A percentile compares a stretch with the other conserved stretches of the same genome.
Conservation (phyloP, 768 basidiomycete species). For the Gyrodon lividus region DNA sequence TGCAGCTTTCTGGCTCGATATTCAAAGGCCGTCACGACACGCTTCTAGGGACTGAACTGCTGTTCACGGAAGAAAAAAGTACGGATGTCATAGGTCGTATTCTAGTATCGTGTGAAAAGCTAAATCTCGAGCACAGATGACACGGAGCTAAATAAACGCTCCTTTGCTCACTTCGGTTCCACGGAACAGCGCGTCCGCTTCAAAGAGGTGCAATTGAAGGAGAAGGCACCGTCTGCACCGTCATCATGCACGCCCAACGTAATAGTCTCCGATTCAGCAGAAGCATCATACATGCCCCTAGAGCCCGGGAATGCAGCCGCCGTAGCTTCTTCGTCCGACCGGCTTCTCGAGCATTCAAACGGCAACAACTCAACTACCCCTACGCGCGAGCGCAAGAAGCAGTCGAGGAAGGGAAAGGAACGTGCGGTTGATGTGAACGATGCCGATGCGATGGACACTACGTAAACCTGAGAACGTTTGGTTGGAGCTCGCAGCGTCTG, state of each 20-base stretch:
- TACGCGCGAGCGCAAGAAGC: slow-evolving; percentile 15
- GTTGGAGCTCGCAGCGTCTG: background rate
- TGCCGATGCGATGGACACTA: slow-evolving; percentile 19
- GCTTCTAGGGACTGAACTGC: slow-evolving; percentile 71
- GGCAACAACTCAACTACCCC: background rate
- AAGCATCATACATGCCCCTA: slow-evolving; percentile 18
- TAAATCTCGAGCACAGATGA: slow-evolving; percentile 33
- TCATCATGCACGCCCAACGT: background rate
- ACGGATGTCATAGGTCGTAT: background rate
- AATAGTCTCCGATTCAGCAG: slow-evolving; percentile 4
- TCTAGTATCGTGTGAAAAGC: background rate
- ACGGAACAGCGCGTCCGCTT: slow-evolving; percentile 73
- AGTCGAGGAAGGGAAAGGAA: slow-evolving; percentile 27
- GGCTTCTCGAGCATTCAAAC: slow-evolving; percentile 1
- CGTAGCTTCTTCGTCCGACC: background rate
- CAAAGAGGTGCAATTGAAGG: slow-evolving; percentile 60
- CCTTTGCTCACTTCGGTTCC: slow-evolving; percentile 54
- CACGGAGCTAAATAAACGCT: slow-evolving; percentile 47
- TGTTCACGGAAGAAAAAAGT: slow-evolving; percentile 74
- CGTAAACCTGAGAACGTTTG: background rate
- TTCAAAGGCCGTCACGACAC: slow-evolving; percentile 67
- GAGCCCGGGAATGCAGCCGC: slow-evolving; percentile 4
- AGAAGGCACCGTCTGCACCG: slow-evolving; percentile 34
- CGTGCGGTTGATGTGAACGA: slow-evolving; percentile 20
- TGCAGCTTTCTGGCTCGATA: slow-evolving; percentile 75